phyloP scores from a whole-genome alignment of 2,329 filamentous ascomycete species.

The Trichophyton mentagrophytes region DNA sequence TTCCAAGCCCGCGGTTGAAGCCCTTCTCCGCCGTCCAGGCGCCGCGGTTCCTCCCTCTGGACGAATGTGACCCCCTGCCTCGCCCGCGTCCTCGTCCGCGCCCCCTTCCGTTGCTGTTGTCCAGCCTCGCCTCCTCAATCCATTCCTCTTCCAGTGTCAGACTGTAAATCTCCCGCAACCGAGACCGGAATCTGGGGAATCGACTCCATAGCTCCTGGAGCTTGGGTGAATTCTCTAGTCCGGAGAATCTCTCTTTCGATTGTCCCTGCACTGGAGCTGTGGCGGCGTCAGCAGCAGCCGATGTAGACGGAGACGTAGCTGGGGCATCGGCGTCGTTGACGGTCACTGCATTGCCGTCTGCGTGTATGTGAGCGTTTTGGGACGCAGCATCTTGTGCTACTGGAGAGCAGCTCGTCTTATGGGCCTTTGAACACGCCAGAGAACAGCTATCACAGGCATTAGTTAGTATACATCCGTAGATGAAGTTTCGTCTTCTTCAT shows the following conservation, averaged over 20 bases:
- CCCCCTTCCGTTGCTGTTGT: slow-evolving; percentile 16
- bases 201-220: slow-evolving; percentile 27
- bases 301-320: too few species aligned
- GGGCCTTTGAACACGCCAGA: slow-evolving; percentile 33
- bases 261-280: background rate
- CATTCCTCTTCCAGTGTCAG: slow-evolving; percentile 30
- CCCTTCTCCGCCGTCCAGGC: slow-evolving; percentile 33
- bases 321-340: too few species aligned
- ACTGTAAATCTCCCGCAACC: slow-evolving; percentile 33
- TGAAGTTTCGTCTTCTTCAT: background rate
- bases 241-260: slow-evolving; percentile 1
- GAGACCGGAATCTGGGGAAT: slow-evolving; percentile 28
- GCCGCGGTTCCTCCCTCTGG: slow-evolving; percentile 19
- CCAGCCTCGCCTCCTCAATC: slow-evolving; percentile 22
- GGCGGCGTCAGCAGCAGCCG: background rate
- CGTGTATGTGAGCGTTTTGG: too few species aligned
- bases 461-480: background rate
- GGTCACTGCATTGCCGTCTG: background rate
- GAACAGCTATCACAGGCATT: slow-evolving; percentile 28
- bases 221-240: slow-evolving; percentile 20
- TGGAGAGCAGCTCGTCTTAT: slow-evolving; percentile 33
- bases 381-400: slow-evolving; percentile 10
- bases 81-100: slow-evolving; percentile 15
- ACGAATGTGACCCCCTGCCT: slow-evolving; percentile 15
- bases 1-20: slow-evolving; percentile 30